Base-by-base conservation (phyloP, 495 filamentous ascomycete species). In the Aspergillus incahuasiensis region DNA sequence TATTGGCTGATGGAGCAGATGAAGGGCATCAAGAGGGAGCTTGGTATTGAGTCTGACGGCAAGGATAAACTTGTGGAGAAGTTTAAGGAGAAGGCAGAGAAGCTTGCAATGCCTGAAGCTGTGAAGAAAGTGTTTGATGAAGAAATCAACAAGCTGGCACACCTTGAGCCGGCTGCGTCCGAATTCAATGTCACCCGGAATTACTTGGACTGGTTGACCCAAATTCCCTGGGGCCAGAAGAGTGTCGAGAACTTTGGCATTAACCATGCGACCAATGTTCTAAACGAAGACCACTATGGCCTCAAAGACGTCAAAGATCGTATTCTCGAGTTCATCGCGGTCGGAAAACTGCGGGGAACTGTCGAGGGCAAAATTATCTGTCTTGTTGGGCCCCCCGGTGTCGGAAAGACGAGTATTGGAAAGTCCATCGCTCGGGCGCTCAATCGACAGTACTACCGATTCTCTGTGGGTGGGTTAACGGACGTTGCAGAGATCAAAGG, bases 401-500 rank as follows among this genome's bases (percentile, higher is more conserved):
- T 99, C 52, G 95, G 95, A 52, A 99, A 99, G 76, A 99, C 95
- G 34, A 95, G 90, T 69, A 97, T 99, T 63, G 95, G 95, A 61
- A 99, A 99, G 69, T 95, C 90, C 4, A 95, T 99, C 67, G 95
- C 95, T 16, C 84, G 92, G 35, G 95, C 95, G 24, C 75, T 99
- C 52, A 95, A 95, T 69, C 79, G 95, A 32, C 86, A 97, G 68
- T 99, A 97, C 74, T 97, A 97, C 77, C 82, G 95, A 49, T 97
- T 99, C 77, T 96, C 91, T 57, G 95, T 99, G 15, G 95, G 95
- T 60, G 95, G 95, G 55, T 79, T 99, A 54, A 91, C 91, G 12
- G 95, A 99, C 74, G 95, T 97, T 60, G 94, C 95, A n/a, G 95
- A 99, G 70, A 96, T 99, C 73, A 99, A 99, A 78, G 95, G 95